A percentile compares a stretch with the other conserved stretches of the same genome.
Evolutionary conservation across 129 eudicot species (phyloP).

Genomic region (Daucus carota): DH1_v3.0 NC_030382.2:36719001-36719500

Average conservation of each 20-base stretch:
- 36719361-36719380: constrained; percentile 89
- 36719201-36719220: not conserved
- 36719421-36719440: constrained; percentile 48
- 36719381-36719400: constrained; percentile 47
- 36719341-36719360: constrained; percentile 88
- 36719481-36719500: constrained; percentile 7
- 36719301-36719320: constrained; percentile 36
- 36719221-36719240: not conserved
- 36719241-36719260: not conserved
- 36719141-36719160: constrained; percentile 1
- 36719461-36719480: constrained; percentile 16
- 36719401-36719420: constrained; percentile 57
- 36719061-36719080: constrained; percentile 60
- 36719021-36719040: constrained; percentile 81
- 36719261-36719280: not conserved
- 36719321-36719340: constrained; percentile 45
- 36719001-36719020: constrained; percentile 84
- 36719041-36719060: constrained; percentile 62
- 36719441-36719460: constrained; percentile 23
- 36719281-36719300: not conserved
- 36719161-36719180: constrained; percentile 3
- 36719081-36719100: constrained; percentile 71
- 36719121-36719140: constrained; percentile 70
- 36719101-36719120: constrained; percentile 69
- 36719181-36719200: not conserved